phyloP scores from a whole-genome alignment of 1,284 basidiomycete species.

The Tetrapyrgos nigripes region DNA sequence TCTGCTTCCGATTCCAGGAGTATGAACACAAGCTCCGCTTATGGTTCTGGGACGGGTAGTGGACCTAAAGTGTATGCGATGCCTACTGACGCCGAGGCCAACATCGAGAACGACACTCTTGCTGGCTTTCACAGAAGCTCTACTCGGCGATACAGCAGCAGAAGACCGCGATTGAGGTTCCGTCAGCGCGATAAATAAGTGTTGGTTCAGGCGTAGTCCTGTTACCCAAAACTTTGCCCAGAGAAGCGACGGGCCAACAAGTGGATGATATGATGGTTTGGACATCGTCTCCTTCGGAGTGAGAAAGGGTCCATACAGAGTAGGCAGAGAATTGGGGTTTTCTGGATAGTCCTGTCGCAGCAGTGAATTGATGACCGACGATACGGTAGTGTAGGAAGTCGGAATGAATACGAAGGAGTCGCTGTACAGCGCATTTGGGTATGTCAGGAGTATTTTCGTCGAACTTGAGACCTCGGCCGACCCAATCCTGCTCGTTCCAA shows the following conservation, averaged over 20 bases:
- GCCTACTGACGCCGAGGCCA: too few relatives aligned
- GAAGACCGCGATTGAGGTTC: conserved; percentile 35
- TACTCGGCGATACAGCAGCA: not conserved
- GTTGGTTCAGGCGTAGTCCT: conserved; percentile 87
- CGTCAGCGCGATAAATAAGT: conserved; percentile 75
- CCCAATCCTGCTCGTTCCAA: too few relatives aligned
- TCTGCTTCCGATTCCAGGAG: too few relatives aligned
- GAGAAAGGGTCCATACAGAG: conserved; percentile 69
- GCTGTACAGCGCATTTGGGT: too few relatives aligned
- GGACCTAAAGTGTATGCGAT: too few relatives aligned
- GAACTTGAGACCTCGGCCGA: too few relatives aligned
- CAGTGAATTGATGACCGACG: conserved; percentile 60
- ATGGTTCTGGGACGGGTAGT: too few relatives aligned
- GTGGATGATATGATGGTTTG: conserved; percentile 51
- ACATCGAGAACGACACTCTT: too few relatives aligned
- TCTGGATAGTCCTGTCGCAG: conserved; percentile 51
- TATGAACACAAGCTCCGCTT: too few relatives aligned
- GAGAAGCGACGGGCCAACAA: conserved; percentile 69
- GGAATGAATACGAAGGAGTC: too few relatives aligned
- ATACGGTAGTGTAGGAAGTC: conserved; percentile 52
- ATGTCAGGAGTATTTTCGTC: too few relatives aligned
- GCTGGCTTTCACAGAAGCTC: too few relatives aligned
- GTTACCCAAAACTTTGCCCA: conserved; percentile 88
- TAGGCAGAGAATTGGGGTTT: conserved; percentile 47
- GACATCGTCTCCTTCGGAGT: conserved; percentile 61